Conservation (phyloP, 1,284 basidiomycete genomes). For the Leccinum angustisporum region DNA sequence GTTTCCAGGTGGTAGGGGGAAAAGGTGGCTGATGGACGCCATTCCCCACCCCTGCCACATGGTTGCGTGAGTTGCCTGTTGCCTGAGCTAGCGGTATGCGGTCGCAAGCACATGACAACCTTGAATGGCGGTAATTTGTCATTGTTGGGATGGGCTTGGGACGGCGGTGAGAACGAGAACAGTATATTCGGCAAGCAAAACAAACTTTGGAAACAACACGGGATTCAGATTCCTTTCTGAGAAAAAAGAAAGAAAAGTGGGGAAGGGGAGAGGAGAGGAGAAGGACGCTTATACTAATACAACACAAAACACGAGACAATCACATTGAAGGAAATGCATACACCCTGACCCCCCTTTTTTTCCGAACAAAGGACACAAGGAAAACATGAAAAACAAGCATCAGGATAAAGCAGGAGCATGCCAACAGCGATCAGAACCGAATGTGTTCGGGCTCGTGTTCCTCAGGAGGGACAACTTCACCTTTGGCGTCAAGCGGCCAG, state of each 20-base stretch:
- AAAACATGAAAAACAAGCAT: background rate
- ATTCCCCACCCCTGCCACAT: background rate
- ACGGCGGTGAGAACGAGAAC: background rate
- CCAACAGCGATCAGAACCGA: constrained; percentile 25
- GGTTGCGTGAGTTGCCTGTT: no score
- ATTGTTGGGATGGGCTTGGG: background rate
- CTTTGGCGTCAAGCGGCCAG: constrained; percentile 68
- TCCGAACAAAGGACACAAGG: background rate
- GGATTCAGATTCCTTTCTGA: background rate
- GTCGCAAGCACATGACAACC: background rate
- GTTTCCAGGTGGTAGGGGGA: no score
- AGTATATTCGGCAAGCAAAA: background rate
- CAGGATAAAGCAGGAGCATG: background rate
- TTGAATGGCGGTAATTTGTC: background rate
- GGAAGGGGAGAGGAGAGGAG: background rate
- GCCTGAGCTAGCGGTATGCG: no score
- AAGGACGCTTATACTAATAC: background rate
- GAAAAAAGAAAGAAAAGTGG: background rate
- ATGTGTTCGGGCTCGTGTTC: constrained; percentile 58
- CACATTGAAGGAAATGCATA: background rate
- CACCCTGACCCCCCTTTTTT: background rate
- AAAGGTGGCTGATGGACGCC: no score
- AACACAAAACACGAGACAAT: background rate
- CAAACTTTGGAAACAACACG: background rate
- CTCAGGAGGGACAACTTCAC: constrained; percentile 46